Percentiles rank a stretch among this genome's conserved stretches.
Conservation (phyloP, 192 early-diverging fungal species). For the Coemansia sp. region DNA sequence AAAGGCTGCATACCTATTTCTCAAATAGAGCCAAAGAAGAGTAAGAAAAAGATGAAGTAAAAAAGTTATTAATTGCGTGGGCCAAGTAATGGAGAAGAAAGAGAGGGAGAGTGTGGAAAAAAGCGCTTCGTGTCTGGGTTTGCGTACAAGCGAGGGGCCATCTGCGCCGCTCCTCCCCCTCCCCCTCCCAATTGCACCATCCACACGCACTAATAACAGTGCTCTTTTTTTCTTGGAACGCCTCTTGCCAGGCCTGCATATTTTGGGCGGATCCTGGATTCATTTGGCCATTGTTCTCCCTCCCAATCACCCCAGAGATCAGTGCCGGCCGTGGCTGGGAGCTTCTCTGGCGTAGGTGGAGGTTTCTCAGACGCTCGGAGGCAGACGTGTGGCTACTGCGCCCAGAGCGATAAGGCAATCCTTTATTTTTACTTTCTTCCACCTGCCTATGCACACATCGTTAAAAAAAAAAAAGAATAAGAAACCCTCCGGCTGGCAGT, state of each 20-base stretch:
- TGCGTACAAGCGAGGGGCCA: neutral
- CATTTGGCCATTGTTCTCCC: neutral
- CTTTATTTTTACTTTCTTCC: no score
- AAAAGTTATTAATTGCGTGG: neutral
- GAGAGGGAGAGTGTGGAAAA: neutral
- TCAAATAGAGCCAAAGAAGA: neutral
- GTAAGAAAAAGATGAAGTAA: neutral
- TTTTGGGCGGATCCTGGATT: neutral
- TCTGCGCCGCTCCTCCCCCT: neutral
- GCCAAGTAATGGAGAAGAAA: neutral
- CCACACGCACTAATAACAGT: neutral
- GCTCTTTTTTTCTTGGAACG: neutral
- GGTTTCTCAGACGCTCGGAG: conserved; percentile 23
- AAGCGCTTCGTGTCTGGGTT: neutral
- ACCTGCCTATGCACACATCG: no score
- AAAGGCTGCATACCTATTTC: neutral
- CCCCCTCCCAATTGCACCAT: neutral
- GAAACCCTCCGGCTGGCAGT: conserved; percentile 22
- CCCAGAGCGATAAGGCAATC: neutral
- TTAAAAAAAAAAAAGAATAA: neutral
- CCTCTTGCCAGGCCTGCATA: no score
- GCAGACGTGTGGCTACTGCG: neutral
- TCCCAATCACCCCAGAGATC: conserved; percentile 5
- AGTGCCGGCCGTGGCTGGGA: neutral
- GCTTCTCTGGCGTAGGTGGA: conserved; percentile 8